phyloP scores from a whole-genome alignment of 2,329 filamentous ascomycete genomes.

The Clarireedia hainanense region DNA sequence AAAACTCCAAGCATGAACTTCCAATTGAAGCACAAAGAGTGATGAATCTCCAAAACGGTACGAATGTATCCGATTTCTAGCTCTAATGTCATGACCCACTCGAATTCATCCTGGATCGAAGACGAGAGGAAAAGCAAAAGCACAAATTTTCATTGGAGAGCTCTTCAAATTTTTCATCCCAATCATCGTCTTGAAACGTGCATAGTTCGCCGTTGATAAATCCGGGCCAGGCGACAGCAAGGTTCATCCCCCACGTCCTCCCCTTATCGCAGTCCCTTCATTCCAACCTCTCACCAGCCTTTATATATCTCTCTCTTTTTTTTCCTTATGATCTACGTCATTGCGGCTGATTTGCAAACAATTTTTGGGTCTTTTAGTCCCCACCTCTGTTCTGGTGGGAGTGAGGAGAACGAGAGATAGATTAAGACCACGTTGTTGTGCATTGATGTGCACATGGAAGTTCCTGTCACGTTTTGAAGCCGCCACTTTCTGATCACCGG shows the following conservation, averaged over 20 bases:
- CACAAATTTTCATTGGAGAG: not conserved
- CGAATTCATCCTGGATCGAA: not conserved
- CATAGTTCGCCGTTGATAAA: not conserved
- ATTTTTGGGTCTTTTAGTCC: not conserved
- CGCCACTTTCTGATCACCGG: not conserved
- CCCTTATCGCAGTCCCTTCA: not conserved
- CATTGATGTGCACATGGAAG: slow-evolving; percentile 8
- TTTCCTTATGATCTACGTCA: slow-evolving; percentile 7
- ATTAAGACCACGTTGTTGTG: not conserved
- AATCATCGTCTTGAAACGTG: not conserved
- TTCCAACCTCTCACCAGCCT: not conserved
- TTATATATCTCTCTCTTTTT: not conserved
- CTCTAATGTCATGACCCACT: not conserved
- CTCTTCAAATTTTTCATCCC: not conserved
- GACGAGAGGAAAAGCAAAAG: too few relatives aligned
- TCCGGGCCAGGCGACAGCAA: slow-evolving; percentile 1
- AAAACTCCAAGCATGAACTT: not conserved
- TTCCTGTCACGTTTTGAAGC: not conserved
- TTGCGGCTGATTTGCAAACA: slow-evolving; percentile 3
- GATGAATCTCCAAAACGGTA: not conserved
- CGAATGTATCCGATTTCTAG: not conserved
- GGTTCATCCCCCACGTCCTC: not conserved
- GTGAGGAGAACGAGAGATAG: too few relatives aligned
- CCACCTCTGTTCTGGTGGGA: too few relatives aligned
- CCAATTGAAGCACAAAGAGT: not conserved